Conservation (phyloP, 2,329 filamentous ascomycete genomes). For the Aspergillus eucalypticola region DNA sequence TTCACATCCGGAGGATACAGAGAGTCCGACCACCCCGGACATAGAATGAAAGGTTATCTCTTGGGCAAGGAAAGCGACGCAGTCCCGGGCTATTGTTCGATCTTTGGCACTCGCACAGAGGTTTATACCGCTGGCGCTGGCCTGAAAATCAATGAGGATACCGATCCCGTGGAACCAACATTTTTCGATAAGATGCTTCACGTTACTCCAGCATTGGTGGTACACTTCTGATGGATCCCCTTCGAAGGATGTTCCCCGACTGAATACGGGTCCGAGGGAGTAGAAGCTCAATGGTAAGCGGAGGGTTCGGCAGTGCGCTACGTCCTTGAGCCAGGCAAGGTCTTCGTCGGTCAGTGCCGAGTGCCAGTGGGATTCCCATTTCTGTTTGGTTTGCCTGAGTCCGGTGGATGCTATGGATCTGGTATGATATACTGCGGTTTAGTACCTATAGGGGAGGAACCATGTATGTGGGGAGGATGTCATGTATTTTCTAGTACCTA, state of each 20-base stretch:
- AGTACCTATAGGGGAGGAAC: not conserved
- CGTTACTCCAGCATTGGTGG: slow-evolving; percentile 53
- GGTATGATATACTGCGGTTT: not conserved
- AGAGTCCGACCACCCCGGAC: slow-evolving; percentile 55
- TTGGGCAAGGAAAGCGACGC: slow-evolving; percentile 53
- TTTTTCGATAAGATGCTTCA: slow-evolving; percentile 50
- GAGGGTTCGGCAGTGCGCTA: slow-evolving; percentile 58
- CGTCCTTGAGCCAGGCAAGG: slow-evolving; percentile 54
- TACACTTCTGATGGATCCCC: slow-evolving; percentile 51
- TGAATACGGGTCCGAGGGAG: slow-evolving; percentile 55
- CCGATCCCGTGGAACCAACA: slow-evolving; percentile 54
- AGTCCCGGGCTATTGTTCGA: slow-evolving; percentile 49
- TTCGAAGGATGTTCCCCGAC: slow-evolving; percentile 55
- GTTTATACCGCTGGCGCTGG: slow-evolving; percentile 60
- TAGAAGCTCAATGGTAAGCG: slow-evolving; percentile 64
- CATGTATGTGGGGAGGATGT: too few species aligned
- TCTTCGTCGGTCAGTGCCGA: slow-evolving; percentile 54
- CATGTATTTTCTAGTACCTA: slow-evolving; percentile 14
- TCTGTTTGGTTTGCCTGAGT: slow-evolving; percentile 49
- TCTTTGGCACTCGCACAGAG: slow-evolving; percentile 52
- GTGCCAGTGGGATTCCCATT: slow-evolving; percentile 58
- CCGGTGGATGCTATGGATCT: slow-evolving; percentile 50
- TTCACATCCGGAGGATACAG: slow-evolving; percentile 59
- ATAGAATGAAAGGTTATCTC: slow-evolving; percentile 45
- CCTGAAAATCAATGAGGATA: slow-evolving; percentile 60